phyloP scores from a whole-genome alignment of 148 eudicot genomes.

The Oxyria digyna region DNA sequence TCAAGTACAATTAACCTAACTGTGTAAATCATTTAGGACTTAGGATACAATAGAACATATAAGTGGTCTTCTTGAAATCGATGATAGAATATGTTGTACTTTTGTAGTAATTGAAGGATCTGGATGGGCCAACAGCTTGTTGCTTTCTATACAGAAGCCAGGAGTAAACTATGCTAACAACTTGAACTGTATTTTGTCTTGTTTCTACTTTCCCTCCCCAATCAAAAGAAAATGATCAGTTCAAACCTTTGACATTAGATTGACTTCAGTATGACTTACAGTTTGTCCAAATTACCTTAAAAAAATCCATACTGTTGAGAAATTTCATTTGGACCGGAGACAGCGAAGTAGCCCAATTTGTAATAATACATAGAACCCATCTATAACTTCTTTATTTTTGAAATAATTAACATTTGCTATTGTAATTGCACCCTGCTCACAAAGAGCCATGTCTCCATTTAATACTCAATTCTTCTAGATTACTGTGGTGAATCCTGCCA shows the following conservation, averaged over 20 bases:
- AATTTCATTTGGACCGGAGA: neutral
- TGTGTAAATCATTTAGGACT: neutral
- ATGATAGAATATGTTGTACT: neutral
- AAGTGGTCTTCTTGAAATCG: too few relatives aligned
- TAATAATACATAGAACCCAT: neutral
- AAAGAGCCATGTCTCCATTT: neutral
- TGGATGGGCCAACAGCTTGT: neutral
- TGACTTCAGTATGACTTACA: neutral
- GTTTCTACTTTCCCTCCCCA: too few relatives aligned
- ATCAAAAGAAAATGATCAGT: neutral
- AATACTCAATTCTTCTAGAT: constrained; percentile 30
- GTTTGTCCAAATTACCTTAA: neutral
- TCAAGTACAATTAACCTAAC: neutral
- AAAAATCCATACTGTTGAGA: neutral
- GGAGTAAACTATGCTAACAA: neutral
- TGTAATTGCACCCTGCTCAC: neutral
- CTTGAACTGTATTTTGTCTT: neutral
- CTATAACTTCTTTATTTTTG: neutral
- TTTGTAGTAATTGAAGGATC: neutral
- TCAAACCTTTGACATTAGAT: neutral
- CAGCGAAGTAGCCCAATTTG: neutral
- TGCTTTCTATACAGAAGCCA: neutral
- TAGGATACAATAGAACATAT: neutral
- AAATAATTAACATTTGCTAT: too few relatives aligned
- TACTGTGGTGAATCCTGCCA: constrained; percentile 87